Percentiles rank a stretch among this genome's conserved stretches.
These are phyloP conservation scores for Gaertneriomyces sp. DNA, from an alignment of 192 early-diverging fungal species.

Conservation along the genomic window DNA sequence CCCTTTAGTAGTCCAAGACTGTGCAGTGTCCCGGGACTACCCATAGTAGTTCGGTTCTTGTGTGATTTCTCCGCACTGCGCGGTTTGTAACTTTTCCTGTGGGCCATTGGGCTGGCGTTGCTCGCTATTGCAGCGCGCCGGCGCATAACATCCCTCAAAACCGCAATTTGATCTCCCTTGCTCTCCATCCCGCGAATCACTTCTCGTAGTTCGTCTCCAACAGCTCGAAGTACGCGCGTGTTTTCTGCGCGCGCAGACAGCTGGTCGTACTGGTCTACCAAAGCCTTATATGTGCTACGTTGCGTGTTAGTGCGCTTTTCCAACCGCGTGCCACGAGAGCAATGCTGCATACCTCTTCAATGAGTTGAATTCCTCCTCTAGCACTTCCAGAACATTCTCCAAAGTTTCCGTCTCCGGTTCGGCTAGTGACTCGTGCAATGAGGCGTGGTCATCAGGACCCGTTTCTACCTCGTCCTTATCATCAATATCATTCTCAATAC, in stretches of 20 bases:
- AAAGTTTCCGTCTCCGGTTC: slow-evolving; percentile 30
- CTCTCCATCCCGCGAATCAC: slow-evolving; percentile 50
- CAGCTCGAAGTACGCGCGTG: slow-evolving; percentile 15
- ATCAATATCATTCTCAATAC: slow-evolving; percentile 6
- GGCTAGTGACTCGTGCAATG: slow-evolving; percentile 13
- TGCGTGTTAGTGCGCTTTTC: not conserved
- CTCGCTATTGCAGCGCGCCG: no score
- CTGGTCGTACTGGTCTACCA: slow-evolving; percentile 46
- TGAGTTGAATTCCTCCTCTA: slow-evolving; percentile 42
- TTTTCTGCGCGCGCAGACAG: no score
- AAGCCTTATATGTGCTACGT: slow-evolving; percentile 26
- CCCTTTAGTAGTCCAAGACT: no score
- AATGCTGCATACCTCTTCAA: slow-evolving; percentile 33
- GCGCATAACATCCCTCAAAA: slow-evolving; percentile 48
- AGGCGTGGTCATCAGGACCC: slow-evolving; percentile 16
- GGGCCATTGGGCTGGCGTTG: no score
- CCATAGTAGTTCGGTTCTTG: no score
- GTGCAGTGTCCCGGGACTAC: no score
- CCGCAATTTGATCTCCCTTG: slow-evolving; percentile 54
- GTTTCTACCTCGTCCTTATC: not conserved
- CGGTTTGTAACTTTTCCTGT: no score
- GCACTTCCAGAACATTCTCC: slow-evolving; percentile 24
- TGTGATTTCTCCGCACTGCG: no score
- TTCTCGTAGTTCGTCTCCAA: slow-evolving; percentile 46
- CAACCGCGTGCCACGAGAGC: not conserved